Base-by-base conservation (phyloP, 306 rosid genomes). In the Inga leiocalycina region DNA sequence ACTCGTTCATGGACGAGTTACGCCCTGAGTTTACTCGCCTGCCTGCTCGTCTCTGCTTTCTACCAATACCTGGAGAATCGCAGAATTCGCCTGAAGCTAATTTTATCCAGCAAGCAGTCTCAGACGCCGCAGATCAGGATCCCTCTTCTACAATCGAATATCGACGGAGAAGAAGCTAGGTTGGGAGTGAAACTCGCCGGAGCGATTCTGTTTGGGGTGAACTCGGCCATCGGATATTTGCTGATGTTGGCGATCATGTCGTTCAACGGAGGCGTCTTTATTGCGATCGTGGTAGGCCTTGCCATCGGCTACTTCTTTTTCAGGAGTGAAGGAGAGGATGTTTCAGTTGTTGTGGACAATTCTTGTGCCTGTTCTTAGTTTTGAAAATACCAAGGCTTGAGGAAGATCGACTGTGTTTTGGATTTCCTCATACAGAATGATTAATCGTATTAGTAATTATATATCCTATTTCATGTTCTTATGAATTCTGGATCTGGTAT, bases 201-300 rank as follows among this genome's bases (percentile, higher is more conserved):
- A 49, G 86, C 95, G n/a, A 65, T 82, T 77, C 82, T 92, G 24
- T 93, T 91, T 34, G 98, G 93, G 5, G 89, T 93, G 78, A 91
- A 91, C 48, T 84, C 97, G 5, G 97, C 89, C 81, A 84, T 95
- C 43, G 98, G 98, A 41, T 93, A 93, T 79, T 61, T 93, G 79
- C 87, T 95, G 85, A 94, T 94, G 98, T 81, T 94, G 79, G 94
- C 98, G 43, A 65, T 94, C 46, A 94, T 94, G 98, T 94, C 98
- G 5, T 94, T 87, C 59, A 94, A 94, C 65, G 97, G 94, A 4
- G 98, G 98, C 37, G 95, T 93, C 3, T 91, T 93, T 79, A 73
- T 93, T 51, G 93, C 95, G 0, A 44, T 91, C 46, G 97, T 90
- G n/a, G 27, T 93, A 74, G 98, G 98, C 22, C 91, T 94, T 3